Conservation (phyloP, 2,329 filamentous ascomycete species). For the Fonsecaea pugnacius region DNA sequence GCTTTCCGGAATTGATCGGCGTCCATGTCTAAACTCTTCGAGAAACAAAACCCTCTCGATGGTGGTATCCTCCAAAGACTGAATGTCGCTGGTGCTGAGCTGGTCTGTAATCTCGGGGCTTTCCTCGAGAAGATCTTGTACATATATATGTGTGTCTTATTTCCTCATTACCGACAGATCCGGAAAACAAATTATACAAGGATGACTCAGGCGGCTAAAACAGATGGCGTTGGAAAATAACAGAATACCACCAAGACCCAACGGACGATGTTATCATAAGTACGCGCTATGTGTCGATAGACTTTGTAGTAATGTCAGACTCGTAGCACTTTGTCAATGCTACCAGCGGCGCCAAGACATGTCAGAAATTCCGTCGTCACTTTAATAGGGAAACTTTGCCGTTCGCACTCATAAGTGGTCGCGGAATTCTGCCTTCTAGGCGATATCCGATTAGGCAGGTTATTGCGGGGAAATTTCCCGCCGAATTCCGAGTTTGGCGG, state of each 20-base stretch:
- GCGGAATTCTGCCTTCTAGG: too few relatives aligned
- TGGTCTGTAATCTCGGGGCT: not conserved
- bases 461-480: too few relatives aligned
- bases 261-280: not conserved
- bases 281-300: not conserved
- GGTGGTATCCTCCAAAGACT: not conserved
- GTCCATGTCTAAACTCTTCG: slow-evolving; percentile 64
- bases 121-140: not conserved
- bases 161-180: not conserved
- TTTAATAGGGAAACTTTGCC: too few relatives aligned
- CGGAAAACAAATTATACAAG: not conserved
- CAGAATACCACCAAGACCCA: not conserved
- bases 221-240: not conserved
- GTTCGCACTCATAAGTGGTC: too few relatives aligned
- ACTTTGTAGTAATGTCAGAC: not conserved
- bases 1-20: slow-evolving; percentile 76
- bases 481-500: too few relatives aligned
- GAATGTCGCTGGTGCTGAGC: not conserved
- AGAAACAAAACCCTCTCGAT: not conserved
- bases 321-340: not conserved
- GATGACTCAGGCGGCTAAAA: not conserved
- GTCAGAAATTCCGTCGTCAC: too few relatives aligned
- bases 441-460: too few relatives aligned
- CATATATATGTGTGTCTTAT: not conserved
- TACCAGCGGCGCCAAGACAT: too few relatives aligned